Conservation (phyloP, 331 rosid species). For the Telfairia occidentalis region DNA sequence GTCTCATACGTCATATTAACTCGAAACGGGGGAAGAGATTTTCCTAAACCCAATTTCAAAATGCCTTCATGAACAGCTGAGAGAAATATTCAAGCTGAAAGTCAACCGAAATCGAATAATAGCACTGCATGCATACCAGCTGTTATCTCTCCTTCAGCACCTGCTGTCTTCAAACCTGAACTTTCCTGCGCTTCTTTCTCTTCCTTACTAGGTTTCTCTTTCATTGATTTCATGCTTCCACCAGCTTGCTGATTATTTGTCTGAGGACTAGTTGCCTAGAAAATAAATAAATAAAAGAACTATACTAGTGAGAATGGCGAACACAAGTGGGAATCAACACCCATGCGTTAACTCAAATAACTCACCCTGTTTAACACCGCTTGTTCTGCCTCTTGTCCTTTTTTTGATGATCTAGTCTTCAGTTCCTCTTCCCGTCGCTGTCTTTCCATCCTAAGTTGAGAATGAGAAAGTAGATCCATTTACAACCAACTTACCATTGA, state of each 20-base stretch:
- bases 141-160: conserved; percentile 94
- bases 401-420: conserved; percentile 58
- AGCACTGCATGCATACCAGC: conserved; percentile 51
- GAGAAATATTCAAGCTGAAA: neutral
- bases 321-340: neutral
- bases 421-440: conserved; percentile 94
- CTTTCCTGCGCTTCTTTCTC: conserved; percentile 69
- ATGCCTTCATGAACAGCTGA: neutral
- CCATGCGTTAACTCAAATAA: neutral
- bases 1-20: neutral
- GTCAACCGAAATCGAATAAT: neutral
- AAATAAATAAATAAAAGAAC: neutral
- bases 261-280: conserved; percentile 79
- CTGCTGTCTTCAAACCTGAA: conserved; percentile 88
- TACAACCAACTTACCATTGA: neutral
- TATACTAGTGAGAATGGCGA: conserved; percentile 10
- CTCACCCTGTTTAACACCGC: conserved; percentile 65
- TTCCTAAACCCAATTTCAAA: neutral
- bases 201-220: conserved; percentile 74
- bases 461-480: neutral
- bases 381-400: conserved; percentile 78
- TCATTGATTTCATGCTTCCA: conserved; percentile 75
- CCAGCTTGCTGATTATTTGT: conserved; percentile 52
- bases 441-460: conserved; percentile 77
- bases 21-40: neutral